These are phyloP conservation scores for Pyricularia grisea DNA, from an alignment of 2,329 filamentous ascomycete genomes.

Conservation along the genomic window DNA sequence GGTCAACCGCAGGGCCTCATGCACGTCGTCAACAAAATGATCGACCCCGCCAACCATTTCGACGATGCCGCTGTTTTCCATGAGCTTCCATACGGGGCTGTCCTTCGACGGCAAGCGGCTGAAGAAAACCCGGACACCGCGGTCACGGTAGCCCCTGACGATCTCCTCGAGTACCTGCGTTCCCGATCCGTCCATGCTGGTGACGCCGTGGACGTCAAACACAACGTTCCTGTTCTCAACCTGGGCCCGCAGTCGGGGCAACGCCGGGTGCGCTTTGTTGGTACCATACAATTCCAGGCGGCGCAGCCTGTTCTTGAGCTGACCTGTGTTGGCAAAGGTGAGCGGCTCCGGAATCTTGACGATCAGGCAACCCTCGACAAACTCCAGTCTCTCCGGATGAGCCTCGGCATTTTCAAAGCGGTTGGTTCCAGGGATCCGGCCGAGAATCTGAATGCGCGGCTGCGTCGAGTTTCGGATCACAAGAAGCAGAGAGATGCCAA, in stretches of 20 bases:
- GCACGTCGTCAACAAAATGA: slow-evolving; percentile 75
- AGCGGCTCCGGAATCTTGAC: slow-evolving; percentile 96
- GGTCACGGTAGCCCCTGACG: slow-evolving; percentile 66
- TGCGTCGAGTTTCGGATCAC: slow-evolving; percentile 87
- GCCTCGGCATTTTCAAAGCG: slow-evolving; percentile 80
- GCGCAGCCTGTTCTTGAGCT: slow-evolving; percentile 73
- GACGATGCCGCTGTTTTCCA: slow-evolving; percentile 75
- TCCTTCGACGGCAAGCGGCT: slow-evolving; percentile 40
- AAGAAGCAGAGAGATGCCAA: slow-evolving; percentile 80
- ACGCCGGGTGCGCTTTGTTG: slow-evolving; percentile 70
- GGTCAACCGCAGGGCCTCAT: slow-evolving; percentile 73
- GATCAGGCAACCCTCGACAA: slow-evolving; percentile 85
- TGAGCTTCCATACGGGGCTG: slow-evolving; percentile 58
- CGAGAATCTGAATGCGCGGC: slow-evolving; percentile 91
- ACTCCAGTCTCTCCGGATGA: slow-evolving; percentile 66
- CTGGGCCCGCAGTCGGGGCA: slow-evolving; percentile 68
- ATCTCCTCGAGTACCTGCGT: slow-evolving; percentile 89
- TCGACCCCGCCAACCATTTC: slow-evolving; percentile 67
- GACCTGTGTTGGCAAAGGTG: slow-evolving; percentile 94
- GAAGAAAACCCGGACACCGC: slow-evolving; percentile 71
- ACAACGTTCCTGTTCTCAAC: slow-evolving; percentile 87
- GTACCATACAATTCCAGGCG: slow-evolving; percentile 90
- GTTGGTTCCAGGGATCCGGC: slow-evolving; percentile 74
- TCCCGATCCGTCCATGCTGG: slow-evolving; percentile 84
- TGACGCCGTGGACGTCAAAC: slow-evolving; percentile 97